phyloP scores from a whole-genome alignment of 371 early-diverging fungal species.

The Sporodiniella umbellata region DNA sequence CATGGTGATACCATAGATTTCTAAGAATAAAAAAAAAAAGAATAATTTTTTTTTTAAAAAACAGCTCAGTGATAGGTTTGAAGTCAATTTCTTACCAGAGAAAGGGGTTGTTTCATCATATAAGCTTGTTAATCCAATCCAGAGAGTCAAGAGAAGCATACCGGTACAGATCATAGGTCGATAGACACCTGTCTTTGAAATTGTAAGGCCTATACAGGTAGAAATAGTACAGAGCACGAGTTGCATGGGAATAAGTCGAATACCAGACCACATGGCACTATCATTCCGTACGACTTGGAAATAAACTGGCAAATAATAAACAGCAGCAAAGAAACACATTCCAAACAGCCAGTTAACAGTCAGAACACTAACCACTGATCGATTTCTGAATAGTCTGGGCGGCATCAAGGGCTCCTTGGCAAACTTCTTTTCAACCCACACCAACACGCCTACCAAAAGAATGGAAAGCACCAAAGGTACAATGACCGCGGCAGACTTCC shows the following conservation, averaged over 20 bases:
- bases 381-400: slow-evolving; percentile 47
- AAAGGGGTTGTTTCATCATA: slow-evolving; percentile 11
- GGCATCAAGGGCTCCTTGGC: slow-evolving; percentile 57
- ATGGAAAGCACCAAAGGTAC: slow-evolving; percentile 50
- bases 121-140: slow-evolving; percentile 14
- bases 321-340: slow-evolving; percentile 46
- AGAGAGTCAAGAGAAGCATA: slow-evolving; percentile 13
- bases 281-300: slow-evolving; percentile 67
- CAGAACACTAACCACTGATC: slow-evolving; percentile 39
- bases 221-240: slow-evolving; percentile 20
- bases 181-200: slow-evolving; percentile 36
- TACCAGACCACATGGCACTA: slow-evolving; percentile 52
- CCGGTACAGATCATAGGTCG: slow-evolving; percentile 34
- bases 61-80: too few species aligned
- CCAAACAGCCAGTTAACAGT: slow-evolving; percentile 51
- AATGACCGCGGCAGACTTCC: slow-evolving; percentile 65
- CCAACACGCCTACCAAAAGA: slow-evolving; percentile 34
- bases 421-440: slow-evolving; percentile 39
- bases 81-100: slow-evolving; percentile 1
- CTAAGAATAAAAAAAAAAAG: background rate
- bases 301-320: slow-evolving; percentile 69
- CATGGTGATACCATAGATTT: slow-evolving; percentile 16
- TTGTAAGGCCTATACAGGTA: slow-evolving; percentile 26
- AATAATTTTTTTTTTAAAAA: too few species aligned
- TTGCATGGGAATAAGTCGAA: slow-evolving; percentile 40